Base-by-base conservation (phyloP, 805 yeast genomes). In the Maudiozyma bulderi region DNA sequence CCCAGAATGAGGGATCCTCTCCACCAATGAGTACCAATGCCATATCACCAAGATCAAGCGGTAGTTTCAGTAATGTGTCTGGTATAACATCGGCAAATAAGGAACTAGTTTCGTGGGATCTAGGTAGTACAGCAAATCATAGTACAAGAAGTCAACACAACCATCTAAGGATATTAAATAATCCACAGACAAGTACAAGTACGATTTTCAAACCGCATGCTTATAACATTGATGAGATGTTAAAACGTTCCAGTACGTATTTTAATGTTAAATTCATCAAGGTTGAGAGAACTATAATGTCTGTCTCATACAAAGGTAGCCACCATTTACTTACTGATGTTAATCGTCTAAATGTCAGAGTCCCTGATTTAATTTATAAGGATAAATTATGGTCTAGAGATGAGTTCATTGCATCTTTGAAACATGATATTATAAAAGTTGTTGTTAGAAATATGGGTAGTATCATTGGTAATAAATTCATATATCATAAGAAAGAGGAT, bases 241-340 rank as follows among this genome's bases (percentile, higher is more conserved):
- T 86, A 7, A 66, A 70, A 44, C 70, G 96, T 40, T 86, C 96
- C 0, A 76, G 85, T 42, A 75, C 75, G 40, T 86, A 75, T 61
- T 73, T 82, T 61, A 81, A 82, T 57, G 78, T 89, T 40, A 74
- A 76, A 26, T 68, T 73, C 14, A 72, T 86, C 43, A 67, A 70
- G n/a, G 66, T 83, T 28, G 64, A 69, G 11, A 66, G 70, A 31
- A 68, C 78, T 15, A 60, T 68, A 26, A 62, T 89, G 47, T 72
- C 80, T 32, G 76, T 87, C 28, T 83, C 93, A 49, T 85, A 86
- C 65, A 77, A 78, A 60, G 86, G 84, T 7, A 74, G 80, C 1
- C 80, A 80, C 43, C 74, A 73, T 49, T 59, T 78, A 47, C 66
- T 82, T 38, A 72, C 82, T 2, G 81, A 82, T 59, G 84, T 82